A percentile compares a stretch with the other conserved stretches of the same genome.
Evolutionary conservation across 441 rosid species (phyloP).

Genomic region (Isatis lusitanica): DNA sequence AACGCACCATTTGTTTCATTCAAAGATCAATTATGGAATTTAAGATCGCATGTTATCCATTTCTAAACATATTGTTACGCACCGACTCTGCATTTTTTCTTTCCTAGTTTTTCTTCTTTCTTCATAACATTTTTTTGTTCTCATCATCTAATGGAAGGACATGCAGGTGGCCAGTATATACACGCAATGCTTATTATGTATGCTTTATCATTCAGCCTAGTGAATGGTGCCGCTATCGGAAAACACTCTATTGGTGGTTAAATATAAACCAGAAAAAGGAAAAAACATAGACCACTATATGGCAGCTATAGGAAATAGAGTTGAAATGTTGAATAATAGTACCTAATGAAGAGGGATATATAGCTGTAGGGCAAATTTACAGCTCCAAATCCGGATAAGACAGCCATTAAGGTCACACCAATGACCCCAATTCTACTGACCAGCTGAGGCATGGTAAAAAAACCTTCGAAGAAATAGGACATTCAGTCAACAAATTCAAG

Average conservation of each 20-base stretch:
- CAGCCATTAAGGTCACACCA: conserved; percentile 98
- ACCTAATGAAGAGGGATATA: conserved; percentile 96
- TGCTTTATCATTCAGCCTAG: background rate
- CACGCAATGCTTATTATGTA: background rate
- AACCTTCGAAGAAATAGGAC: conserved; percentile 54
- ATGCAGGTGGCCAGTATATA: background rate
- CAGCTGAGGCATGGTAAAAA: conserved; percentile 93
- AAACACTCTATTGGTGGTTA: background rate
- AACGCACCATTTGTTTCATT: conserved; percentile 12
- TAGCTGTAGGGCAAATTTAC: conserved; percentile 98
- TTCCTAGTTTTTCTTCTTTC: background rate
- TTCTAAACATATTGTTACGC: background rate
- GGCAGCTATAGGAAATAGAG: conserved; percentile 6
- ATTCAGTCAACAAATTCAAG: conserved; percentile 5
- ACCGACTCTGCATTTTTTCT: background rate
- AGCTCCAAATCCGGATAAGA: conserved; percentile 98
- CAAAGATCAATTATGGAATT: background rate
- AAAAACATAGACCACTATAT: background rate
- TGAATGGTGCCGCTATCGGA: background rate
- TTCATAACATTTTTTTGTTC: background rate
- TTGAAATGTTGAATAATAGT: conserved; percentile 23
- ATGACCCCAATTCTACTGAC: conserved; percentile 98
- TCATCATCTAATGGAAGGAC: background rate
- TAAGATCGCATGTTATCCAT: conserved; percentile 7
- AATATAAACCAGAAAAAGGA: background rate